Base-by-base conservation (phyloP, 1,284 basidiomycete genomes). In the Malassezia obtusa region DNA sequence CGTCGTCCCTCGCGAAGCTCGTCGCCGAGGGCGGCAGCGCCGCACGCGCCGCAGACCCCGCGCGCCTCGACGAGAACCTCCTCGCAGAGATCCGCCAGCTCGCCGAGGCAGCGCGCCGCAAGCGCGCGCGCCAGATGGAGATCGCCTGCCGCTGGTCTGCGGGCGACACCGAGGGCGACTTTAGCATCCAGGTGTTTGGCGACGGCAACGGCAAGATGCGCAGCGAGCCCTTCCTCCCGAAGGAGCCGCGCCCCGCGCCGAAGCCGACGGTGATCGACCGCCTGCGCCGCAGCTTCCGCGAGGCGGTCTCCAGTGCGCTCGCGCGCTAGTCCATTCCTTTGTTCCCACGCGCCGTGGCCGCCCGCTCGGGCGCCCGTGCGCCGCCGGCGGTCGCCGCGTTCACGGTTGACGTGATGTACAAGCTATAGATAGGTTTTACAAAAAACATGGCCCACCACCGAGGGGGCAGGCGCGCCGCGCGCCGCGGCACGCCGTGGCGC, bases 1-100 rank as follows among this genome's bases (percentile, higher is more conserved):
- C 52, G 21, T 26, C 52, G 19, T 26, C 22, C 21, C 33, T 61
- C 22, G 51, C 58, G 15, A 36, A 30, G 39, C 38, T 33, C 15
- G 37, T 35, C 43, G 32, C 32, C 3, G 41, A 38, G 33, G 24
- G 15, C 22, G 49, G 47, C 4, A 44, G 47, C 12, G 15, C n/a
- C 17, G 41, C 52, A 19, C 54, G 47, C 0, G 41, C 59, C 33
- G 52, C 55, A 10, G 60, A 50, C 14, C 51, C 26, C 11, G 12
- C n/a, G 9, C 31, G 28, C 35, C 28, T 53, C 40, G 51, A 44
- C 35, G 44, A 41, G 19, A 26, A 46, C 33, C 73, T 83, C 4
- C 68, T 82, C 7, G 81, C 81, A 32, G 82, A 81, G 1, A 78
- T 83, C 46, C 63, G 75, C 79, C 24, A 75, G 79, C 33, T 45